Evolutionary conservation across 805 yeast species (phyloP), one percentile per base, ranked within the genome.

Genomic region (Monosporozyma yasuniensis): DNA sequence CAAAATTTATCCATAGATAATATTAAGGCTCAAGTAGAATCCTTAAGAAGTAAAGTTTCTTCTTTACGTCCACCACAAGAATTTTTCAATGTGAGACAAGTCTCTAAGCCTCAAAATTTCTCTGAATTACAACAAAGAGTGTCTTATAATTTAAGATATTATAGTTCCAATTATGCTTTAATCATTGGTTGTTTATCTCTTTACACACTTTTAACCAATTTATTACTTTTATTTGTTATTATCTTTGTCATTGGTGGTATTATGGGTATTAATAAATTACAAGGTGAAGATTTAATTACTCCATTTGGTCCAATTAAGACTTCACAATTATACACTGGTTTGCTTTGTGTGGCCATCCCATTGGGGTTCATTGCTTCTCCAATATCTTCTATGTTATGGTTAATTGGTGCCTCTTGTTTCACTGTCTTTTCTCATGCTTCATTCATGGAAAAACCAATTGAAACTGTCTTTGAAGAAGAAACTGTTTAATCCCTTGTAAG

Each of bases 361-460:
- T 75, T 87, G 57, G 91, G 91, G 22, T 77, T 93, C 60, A 72
- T 88, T 54, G 96, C 97, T 21, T 83, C 91, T 56, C 97, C 98
- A 25, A 74, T 93, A 54, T 78, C 91, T 47, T 86, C 97, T 4
- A 67, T 93, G 67, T 75, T 93, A 73, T 93, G 98, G 98, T 78
- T 91, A 58, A 77, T 85, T 58, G 93, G 96, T 58, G 86, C 95
- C 14, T 83, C 93, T 38, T 83, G 84, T 25, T 83, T 83, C 45
- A 67, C 84, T 35, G 86, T 91, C 39, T 71, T 89, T 44, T 77
- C 88, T 3, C 99, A 93, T 68, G 99, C 97, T 44, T 74, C 90
- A 3, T 73, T 91, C 54, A 75, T 93, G 79, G 98, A 93, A 64
- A 93, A 91, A 71, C 99, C 99, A 19, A 83, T 90, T 53, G 98